A percentile compares a stretch with the other conserved stretches of the same genome.
Conservation (phyloP, 2,329 filamentous ascomycete genomes). For the Fusarium succisae region DNA sequence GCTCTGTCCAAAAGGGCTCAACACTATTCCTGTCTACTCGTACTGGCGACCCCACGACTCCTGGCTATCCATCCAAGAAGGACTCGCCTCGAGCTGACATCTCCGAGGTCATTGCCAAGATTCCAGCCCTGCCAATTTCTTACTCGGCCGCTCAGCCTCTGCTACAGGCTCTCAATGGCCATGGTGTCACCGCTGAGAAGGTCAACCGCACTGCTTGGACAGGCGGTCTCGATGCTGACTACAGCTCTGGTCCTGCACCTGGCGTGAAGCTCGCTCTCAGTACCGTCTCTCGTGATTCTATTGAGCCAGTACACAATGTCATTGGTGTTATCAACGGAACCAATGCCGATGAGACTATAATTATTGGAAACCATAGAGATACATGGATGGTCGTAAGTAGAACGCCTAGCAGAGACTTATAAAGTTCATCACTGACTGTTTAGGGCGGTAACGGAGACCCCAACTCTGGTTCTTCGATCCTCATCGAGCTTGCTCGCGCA, state of each 20-base stretch:
- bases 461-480: slow-evolving; percentile 79
- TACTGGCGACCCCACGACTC: slow-evolving; percentile 78
- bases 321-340: slow-evolving; percentile 85
- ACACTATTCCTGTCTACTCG: slow-evolving; percentile 73
- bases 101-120: slow-evolving; percentile 71
- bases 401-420: rapidly evolving
- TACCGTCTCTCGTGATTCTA: slow-evolving; percentile 76
- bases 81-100: slow-evolving; percentile 72
- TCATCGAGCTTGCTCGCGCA: slow-evolving; percentile 78
- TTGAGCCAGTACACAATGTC: slow-evolving; percentile 78
- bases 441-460: slow-evolving; percentile 83
- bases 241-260: slow-evolving; percentile 58
- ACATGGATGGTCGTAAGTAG: slow-evolving; percentile 42
- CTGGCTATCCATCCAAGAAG: slow-evolving; percentile 81
- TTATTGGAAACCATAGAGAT: slow-evolving; percentile 81
- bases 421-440: not conserved
- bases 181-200: slow-evolving; percentile 73
- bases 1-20: slow-evolving; percentile 81
- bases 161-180: slow-evolving; percentile 79
- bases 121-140: slow-evolving; percentile 84
- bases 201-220: slow-evolving; percentile 70
- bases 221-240: slow-evolving; percentile 58
- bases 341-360: slow-evolving; percentile 76
- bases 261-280: slow-evolving; percentile 69
- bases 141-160: slow-evolving; percentile 80